Conservation (phyloP, 2,329 filamentous ascomycete genomes). For the Fusarium chlamydosporum region DNA sequence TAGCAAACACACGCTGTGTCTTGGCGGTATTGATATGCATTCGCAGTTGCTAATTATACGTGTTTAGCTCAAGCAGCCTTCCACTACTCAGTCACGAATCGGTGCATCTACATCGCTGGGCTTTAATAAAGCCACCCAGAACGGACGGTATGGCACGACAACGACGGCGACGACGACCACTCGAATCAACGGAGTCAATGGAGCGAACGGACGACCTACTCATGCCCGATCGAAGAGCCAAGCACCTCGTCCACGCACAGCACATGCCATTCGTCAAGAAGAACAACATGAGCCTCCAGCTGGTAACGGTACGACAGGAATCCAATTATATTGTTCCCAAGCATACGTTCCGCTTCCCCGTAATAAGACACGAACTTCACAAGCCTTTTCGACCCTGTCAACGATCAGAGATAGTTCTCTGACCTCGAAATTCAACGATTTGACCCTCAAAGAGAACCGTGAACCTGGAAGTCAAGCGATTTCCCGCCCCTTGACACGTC, state of each 20-base stretch:
- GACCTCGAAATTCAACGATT: conserved; percentile 54
- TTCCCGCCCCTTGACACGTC: conserved; percentile 49
- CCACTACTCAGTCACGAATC: conserved; percentile 55
- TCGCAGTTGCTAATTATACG: conserved; percentile 17
- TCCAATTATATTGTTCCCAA: conserved; percentile 28
- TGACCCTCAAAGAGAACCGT: conserved; percentile 59
- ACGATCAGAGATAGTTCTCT: conserved; percentile 63
- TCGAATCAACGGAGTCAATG: conserved; percentile 35
- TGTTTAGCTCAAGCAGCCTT: conserved; percentile 55
- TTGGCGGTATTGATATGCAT: not conserved
- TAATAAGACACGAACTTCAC: conserved; percentile 50
- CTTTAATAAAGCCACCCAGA: conserved; percentile 71
- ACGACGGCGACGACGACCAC: conserved; percentile 65
- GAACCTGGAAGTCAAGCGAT: conserved; percentile 63
- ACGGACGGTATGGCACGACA: conserved; percentile 63
- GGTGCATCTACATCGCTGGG: conserved; percentile 59
- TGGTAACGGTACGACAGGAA: conserved; percentile 56
- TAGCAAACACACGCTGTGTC: not conserved
- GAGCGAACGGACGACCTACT: conserved; percentile 61
- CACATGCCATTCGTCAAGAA: conserved; percentile 59
- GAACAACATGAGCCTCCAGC: conserved; percentile 56
- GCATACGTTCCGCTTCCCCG: conserved; percentile 38
- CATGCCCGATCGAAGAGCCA: conserved; percentile 62
- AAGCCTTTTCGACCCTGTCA: conserved; percentile 49
- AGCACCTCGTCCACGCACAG: conserved; percentile 56